phyloP scores from a whole-genome alignment of 176 grass and related monocot genomes.

The Oryza glaberrima region DNA sequence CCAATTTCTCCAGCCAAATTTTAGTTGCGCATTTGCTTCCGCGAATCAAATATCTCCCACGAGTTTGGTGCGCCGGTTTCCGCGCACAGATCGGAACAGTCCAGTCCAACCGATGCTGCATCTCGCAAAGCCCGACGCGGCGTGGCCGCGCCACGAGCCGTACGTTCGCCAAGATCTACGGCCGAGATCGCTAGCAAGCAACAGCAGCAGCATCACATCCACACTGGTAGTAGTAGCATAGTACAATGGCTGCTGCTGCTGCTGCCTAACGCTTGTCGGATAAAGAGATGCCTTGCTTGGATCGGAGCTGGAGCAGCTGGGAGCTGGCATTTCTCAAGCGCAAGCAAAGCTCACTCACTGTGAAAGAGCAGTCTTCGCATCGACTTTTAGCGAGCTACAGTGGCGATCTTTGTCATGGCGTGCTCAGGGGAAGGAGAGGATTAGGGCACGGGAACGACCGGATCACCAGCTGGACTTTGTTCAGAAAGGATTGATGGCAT shows the following conservation, averaged over 20 bases:
- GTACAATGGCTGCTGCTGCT: background rate
- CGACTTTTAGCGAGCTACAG: conserved; percentile 44
- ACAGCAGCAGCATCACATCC: background rate
- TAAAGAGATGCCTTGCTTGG: conserved; percentile 48
- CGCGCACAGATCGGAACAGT: conserved; percentile 52
- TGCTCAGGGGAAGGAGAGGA: background rate
- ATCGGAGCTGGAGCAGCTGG: conserved; percentile 32
- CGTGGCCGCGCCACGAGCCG: background rate
- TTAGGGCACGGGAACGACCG: background rate
- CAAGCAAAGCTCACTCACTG: background rate
- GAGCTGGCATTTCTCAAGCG: conserved; percentile 20
- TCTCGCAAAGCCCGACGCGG: conserved; percentile 23
- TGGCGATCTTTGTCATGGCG: conserved; percentile 24
- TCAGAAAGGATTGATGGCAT: conserved; percentile 29
- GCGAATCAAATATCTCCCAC: background rate
- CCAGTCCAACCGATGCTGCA: conserved; percentile 31
- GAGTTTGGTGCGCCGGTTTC: conserved; percentile 33
- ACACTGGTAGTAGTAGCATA: background rate
- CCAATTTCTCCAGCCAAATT: background rate
- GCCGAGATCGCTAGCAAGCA: conserved; percentile 8
- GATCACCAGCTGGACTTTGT: conserved; percentile 41
- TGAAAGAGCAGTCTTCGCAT: conserved; percentile 36
- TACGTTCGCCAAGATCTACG: conserved; percentile 37
- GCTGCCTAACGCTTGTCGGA: conserved; percentile 38
- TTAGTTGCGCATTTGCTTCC: background rate